Conservation (phyloP, 2,329 filamentous ascomycete species). For the Arthrobotrys iridis region DNA sequence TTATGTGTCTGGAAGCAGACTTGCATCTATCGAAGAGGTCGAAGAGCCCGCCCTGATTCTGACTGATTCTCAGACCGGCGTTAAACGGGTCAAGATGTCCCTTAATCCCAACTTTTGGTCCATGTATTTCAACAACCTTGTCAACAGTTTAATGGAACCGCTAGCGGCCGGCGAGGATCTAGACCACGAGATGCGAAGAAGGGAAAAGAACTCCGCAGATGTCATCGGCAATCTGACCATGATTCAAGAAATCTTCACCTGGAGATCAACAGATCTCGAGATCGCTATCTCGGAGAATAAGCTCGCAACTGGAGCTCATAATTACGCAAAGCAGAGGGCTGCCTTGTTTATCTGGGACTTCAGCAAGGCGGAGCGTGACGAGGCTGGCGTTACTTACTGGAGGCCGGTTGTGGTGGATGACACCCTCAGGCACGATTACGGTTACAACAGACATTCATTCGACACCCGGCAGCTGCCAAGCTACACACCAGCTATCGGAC, state of each 20-base stretch:
- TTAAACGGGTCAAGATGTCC: conserved; percentile 53
- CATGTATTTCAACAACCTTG: conserved; percentile 50
- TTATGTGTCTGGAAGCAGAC: conserved; percentile 50
- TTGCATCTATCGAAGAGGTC: conserved; percentile 35
- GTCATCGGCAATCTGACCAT: conserved; percentile 57
- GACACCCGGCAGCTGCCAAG: conserved; percentile 49
- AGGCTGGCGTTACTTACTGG: conserved; percentile 52
- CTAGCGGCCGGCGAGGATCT: conserved; percentile 39
- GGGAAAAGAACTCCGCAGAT: conserved; percentile 55
- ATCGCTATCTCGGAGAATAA: conserved; percentile 49
- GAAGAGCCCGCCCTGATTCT: conserved; percentile 48
- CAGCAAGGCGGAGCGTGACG: conserved; percentile 55
- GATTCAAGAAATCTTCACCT: conserved; percentile 57
- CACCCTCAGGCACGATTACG: conserved; percentile 35
- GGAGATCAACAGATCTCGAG: conserved; percentile 51
- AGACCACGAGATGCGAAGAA: conserved; percentile 54
- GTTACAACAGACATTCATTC: conserved; percentile 47
- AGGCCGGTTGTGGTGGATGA: conserved; percentile 49
- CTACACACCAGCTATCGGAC: conserved; percentile 50
- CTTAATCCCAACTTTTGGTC: conserved; percentile 51
- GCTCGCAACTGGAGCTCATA: conserved; percentile 14
- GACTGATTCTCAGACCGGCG: conserved; percentile 50
- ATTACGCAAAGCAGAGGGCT: conserved; percentile 54
- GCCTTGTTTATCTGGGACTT: conserved; percentile 59
- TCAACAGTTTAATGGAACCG: conserved; percentile 39